Evolutionary conservation across 202 grass and related monocot species (phyloP), one percentile per base, ranked within the genome.

Genomic region (Digitaria exilis): DNA sequence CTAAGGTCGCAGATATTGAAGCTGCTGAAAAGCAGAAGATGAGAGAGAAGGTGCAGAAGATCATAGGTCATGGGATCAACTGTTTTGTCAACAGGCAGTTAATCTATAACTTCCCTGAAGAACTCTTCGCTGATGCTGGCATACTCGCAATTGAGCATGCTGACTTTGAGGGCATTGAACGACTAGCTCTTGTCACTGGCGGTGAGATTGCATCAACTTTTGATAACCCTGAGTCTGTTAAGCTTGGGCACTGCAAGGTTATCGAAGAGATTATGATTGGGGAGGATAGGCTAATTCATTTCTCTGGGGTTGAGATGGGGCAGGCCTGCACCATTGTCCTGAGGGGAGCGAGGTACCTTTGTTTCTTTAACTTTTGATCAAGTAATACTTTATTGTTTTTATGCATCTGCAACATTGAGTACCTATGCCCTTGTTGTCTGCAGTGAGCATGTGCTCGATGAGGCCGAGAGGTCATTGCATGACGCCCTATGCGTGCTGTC

Each of bases 191-290:
- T 52, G 96, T 98, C 29, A 98, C 96, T 26, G 96, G 92, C 24
- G 96, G 96, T 71, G 92, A 98, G 12, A 98, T 98, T 70, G 92
- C 92, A 72, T 98, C 96, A 44, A 98, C 96, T 50, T 98, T 98
- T 66, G 96, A 98, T 79, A 93, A 98, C 48, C 96, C 93, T 5
- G 93, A 93, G 68, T 98, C 92, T 63, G 96, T 98, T 83, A 98
- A 98, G 78, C 92, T 98, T 72, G 96, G 96, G 32, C 83, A 90
- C 43, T 98, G 96, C 87, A 95, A 98, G 65, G 80, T 98, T 45
- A 98, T 98, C 56, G 96, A 98, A 85, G 92, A 98, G 85, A 93
- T 98, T 79, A 98, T 98, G 96, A 98, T 98, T 63, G 96, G 96
- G 4, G 92, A 98, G 22, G 96, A 98, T 73, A 98, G 69, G 63